Base-by-base conservation (phyloP, 352 stramenopile genomes). In the Phytophthora multivora region DNA sequence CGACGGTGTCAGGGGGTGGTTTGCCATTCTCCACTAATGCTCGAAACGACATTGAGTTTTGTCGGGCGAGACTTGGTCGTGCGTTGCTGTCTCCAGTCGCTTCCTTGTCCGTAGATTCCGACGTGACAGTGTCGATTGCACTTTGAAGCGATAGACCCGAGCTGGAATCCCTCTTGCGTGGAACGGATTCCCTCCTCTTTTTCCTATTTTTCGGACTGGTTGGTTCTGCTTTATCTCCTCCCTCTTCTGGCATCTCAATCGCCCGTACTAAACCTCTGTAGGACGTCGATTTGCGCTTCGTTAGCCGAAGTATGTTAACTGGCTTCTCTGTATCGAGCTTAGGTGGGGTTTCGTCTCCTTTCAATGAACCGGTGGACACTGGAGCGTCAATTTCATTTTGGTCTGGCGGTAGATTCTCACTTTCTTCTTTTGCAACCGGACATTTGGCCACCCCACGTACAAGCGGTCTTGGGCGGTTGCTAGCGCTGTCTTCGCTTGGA, bases 231-330 rank as follows among this genome's bases (percentile, higher is more conserved):
- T 33, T 33, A 26, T 19, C 23, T 5, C 18, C 31, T 23, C 48
- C 41, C 8, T 19, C 45, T 52, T 68, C 46, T 31, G 51, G 18
- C 13, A 53, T 51, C 19, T 52, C 46, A 39, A 41, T 8, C 19
- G 21, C 28, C 9, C 19, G 51, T 15, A 48, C 13, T 4, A 57
- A 8, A 13, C 36, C 51, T 48, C 31, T 23, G 15, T 49, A 48
- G 8, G 53, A 69, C n/a, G 28, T 28, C 26, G 61, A 69, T 35
- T 69, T 69, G 33, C 53, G 61, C 3, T 65, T 69, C 46, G 26
- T 59, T 49, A 69, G 16, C 43, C 36, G 50, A 8, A 61, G 41
- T 0, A 50, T 9, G 50, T 57, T 57, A 15, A 35, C 21, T 1
- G 12, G 0, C 1, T 15, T 40, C 3, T 8, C 16, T 12, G 33